A percentile compares a stretch with the other conserved stretches of the same genome.
Evolutionary conservation across 2,329 filamentous ascomycete species (phyloP).

Genomic region (Botryotinia calthae): DNA sequence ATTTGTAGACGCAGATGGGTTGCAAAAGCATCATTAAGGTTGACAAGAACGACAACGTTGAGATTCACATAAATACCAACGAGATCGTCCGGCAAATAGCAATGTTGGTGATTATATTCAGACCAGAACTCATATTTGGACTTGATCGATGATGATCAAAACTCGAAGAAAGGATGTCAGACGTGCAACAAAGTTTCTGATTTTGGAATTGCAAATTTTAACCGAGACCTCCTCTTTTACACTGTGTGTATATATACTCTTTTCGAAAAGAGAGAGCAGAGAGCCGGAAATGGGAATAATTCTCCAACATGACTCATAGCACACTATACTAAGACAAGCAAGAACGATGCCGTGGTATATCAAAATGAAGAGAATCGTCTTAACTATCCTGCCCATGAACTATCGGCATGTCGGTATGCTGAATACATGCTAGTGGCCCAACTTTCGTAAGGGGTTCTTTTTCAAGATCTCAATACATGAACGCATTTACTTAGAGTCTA

Average conservation of each 20-base stretch:
- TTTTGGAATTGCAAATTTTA: neutral
- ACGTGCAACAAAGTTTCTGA: neutral
- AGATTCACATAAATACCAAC: neutral
- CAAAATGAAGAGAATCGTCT: neutral
- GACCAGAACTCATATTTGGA: too few relatives aligned
- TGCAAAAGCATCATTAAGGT: neutral
- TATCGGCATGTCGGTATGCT: neutral
- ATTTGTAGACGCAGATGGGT: neutral
- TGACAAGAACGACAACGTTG: neutral
- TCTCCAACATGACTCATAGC: neutral
- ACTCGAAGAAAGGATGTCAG: neutral
- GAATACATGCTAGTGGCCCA: neutral
- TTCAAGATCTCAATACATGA: neutral
- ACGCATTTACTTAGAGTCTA: neutral
- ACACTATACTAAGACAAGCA: neutral
- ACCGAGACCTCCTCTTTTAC: neutral
- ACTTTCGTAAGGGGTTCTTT: neutral
- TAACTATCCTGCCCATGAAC: neutral
- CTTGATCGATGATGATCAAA: neutral
- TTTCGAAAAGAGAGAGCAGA: neutral
- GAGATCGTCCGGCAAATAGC: fast-evolving
- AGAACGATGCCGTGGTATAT: neutral
- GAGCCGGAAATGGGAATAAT: neutral
- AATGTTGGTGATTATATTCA: neutral
- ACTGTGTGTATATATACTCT: neutral